These are phyloP conservation scores for Calonectria hongkongensis DNA, from an alignment of 2,329 filamentous ascomycete genomes.

Conservation along the genomic window DNA sequence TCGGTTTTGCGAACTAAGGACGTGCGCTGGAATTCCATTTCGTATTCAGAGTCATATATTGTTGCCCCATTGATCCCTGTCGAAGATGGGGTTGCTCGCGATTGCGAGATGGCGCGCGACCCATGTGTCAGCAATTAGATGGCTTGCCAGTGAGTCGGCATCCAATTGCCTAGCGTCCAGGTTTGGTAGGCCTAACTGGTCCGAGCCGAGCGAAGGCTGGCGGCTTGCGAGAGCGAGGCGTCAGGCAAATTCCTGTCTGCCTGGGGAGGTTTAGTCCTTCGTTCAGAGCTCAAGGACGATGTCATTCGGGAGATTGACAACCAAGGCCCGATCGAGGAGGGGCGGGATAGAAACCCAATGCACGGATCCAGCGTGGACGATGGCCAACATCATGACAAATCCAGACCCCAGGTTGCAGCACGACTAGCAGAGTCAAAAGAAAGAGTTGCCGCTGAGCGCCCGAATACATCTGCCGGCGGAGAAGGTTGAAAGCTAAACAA, in stretches of 20 bases:
- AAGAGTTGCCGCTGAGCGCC: conserved; percentile 14
- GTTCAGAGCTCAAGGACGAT: not conserved
- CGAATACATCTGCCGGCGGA: conserved; percentile 21
- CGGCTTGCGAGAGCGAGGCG: not conserved
- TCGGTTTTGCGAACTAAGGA: not conserved
- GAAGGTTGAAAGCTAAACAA: conserved; percentile 11
- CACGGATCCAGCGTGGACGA: conserved; percentile 9
- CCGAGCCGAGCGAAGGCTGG: not conserved
- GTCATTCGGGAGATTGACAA: conserved; percentile 25
- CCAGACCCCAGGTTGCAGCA: not conserved
- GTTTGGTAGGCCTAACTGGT: not conserved
- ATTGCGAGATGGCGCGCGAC: conserved; percentile 2
- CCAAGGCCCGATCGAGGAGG: conserved; percentile 7
- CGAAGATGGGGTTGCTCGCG: conserved; percentile 17
- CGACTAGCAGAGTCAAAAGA: not conserved
- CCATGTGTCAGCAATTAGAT: conserved; percentile 18
- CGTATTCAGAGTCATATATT: not conserved
- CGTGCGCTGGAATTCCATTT: not conserved
- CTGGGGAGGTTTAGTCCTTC: not conserved
- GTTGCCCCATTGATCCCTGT: conserved; percentile 29
- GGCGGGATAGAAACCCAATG: conserved; percentile 20
- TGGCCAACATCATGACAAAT: not conserved
- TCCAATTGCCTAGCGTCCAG: conserved; percentile 26
- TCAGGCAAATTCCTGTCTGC: not conserved
- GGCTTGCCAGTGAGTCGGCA: conserved; percentile 26